Percentiles rank a stretch among this genome's conserved stretches.
phyloP scores from a whole-genome alignment of 768 basidiomycete species.

The Lactifluus rugatus region DNA sequence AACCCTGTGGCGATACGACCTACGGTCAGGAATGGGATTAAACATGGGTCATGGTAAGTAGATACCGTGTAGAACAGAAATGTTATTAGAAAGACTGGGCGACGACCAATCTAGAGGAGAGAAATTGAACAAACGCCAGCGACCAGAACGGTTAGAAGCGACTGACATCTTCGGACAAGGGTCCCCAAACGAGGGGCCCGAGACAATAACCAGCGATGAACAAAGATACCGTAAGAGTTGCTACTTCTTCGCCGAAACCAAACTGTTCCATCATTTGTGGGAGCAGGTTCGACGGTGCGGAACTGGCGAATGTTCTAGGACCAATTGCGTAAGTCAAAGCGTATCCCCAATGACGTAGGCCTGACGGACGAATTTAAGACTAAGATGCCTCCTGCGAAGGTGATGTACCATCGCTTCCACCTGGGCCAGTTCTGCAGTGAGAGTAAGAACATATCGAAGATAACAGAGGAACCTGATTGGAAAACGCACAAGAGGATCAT shows the following conservation, averaged over 20 bases:
- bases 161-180: slow-evolving; percentile 27
- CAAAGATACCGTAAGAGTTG: slow-evolving; percentile 46
- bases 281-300: slow-evolving; percentile 45
- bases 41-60: not conserved
- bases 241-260: slow-evolving; percentile 41
- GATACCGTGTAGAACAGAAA: slow-evolving; percentile 46
- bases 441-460: not conserved
- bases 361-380: slow-evolving; percentile 44
- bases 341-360: not conserved
- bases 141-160: slow-evolving; percentile 12
- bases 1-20: slow-evolving; percentile 30
- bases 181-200: slow-evolving; percentile 20
- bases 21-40: not conserved
- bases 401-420: slow-evolving; percentile 41
- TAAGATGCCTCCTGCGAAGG: slow-evolving; percentile 38
- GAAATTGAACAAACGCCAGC: not conserved
- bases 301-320: slow-evolving; percentile 51
- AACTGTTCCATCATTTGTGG: slow-evolving; percentile 38
- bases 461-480: slow-evolving; percentile 1
- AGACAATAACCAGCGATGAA: slow-evolving; percentile 63
- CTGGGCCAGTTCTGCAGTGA: slow-evolving; percentile 41
- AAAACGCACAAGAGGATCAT: slow-evolving; percentile 12
- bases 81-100: slow-evolving; percentile 45
- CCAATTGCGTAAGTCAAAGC: not conserved
- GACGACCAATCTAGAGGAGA: slow-evolving; percentile 34